A percentile compares a stretch with the other conserved stretches of the same genome.
These are phyloP conservation scores for Populus hybrid DNA, from an alignment of 441 rosid species.

Conservation along the genomic window DNA sequence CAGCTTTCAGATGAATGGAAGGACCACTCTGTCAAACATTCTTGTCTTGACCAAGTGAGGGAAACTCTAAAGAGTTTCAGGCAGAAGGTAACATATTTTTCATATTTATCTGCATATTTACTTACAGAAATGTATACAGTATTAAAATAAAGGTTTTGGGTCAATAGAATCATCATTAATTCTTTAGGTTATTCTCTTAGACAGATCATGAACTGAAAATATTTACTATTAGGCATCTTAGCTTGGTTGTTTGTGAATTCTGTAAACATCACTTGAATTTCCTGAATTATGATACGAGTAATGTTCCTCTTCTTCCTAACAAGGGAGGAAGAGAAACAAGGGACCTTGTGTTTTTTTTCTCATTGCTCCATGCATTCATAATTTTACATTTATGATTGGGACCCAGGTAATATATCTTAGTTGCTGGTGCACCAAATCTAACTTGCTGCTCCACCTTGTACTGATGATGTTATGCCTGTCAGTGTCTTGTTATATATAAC, in stretches of 20 bases:
- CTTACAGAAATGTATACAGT: neutral
- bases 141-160: neutral
- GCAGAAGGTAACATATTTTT: slow-evolving; percentile 36
- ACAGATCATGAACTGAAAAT: neutral
- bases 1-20: slow-evolving; percentile 42
- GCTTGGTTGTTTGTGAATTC: no score
- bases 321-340: neutral
- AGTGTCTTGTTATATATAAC: neutral
- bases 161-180: neutral
- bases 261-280: no score
- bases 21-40: slow-evolving; percentile 29
- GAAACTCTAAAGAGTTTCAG: slow-evolving; percentile 40
- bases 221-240: neutral
- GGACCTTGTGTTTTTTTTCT: no score
- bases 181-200: neutral
- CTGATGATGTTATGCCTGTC: no score
- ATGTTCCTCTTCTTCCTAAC: neutral
- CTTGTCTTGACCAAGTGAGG: slow-evolving; percentile 30
- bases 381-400: no score
- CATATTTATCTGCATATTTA: neutral
- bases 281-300: no score
- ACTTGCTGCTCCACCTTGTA: neutral
- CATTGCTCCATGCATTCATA: no score
- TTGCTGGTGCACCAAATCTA: neutral
- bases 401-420: neutral